Base-by-base conservation (phyloP, 495 filamentous ascomycete genomes). In the Penicillium robsamsonii region DNA sequence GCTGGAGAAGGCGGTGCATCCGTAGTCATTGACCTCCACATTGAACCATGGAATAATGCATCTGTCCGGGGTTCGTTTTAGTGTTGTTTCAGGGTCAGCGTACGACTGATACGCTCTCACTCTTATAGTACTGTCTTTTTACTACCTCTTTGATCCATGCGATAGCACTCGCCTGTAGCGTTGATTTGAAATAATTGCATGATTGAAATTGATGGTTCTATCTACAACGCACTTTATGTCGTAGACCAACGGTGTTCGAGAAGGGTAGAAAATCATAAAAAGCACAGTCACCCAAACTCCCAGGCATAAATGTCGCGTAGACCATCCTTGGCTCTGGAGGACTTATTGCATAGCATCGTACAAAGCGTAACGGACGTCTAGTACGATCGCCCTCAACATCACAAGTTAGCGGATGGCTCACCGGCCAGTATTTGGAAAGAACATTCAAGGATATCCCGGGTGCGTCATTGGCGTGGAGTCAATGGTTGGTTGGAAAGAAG, bases 271-370 rank as follows among this genome's bases (percentile, higher is more conserved):
- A 49, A 29, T 18, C 25, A 41, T 17, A 51, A 38, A 22, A 35
- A 18, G 5, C 9, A 33, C 47, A 20, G 30, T 43, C 35, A 49
- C 46, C 60, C 45, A 22, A 53, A 55, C 41, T 55, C 44, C 55
- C 20, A 47, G 51, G 53, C 58, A 44, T 50, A 49, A 48, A 42
- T 55, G 29, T 55, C 10, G 17, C n/a, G 55, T 48, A 61, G 40
- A 47, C 51, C 41, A 53, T 38, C 30, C 29, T 42, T 22, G 33
- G 27, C 46, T 56, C 58, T 50, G 46, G 45, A 22, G 20, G 45
- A 42, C 40, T 47, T 37, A 38, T 62, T 44, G 61, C 61, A 51
- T 66, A 50, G 50, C 63, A 62, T 64, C 67, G 55, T 69, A 63
- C 61, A 63, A 69, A 53, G 46, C 67, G 57, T 69, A 50, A 67